Conservation (phyloP, 345 rosid species). For the Capsella bursapastoris region DNA sequence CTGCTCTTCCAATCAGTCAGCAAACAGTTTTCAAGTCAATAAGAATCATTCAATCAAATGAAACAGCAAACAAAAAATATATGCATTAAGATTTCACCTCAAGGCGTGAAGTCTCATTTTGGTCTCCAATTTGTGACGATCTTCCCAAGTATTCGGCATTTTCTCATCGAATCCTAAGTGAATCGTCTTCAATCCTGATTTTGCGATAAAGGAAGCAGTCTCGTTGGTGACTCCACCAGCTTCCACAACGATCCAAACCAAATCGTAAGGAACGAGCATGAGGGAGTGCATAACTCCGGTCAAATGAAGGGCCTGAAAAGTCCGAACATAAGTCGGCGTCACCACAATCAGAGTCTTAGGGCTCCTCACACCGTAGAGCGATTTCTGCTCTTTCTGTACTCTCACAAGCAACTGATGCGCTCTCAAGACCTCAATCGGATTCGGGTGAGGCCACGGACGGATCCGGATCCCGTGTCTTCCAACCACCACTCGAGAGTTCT, state of each 20-base stretch:
- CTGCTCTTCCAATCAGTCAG: conserved; percentile 53
- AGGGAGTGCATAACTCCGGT: conserved; percentile 96
- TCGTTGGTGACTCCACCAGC: conserved; percentile 84
- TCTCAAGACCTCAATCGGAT: conserved; percentile 86
- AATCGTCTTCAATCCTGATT: conserved; percentile 69
- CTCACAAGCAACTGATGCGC: conserved; percentile 86
- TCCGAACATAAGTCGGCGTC: conserved; percentile 95
- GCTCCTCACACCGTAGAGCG: conserved; percentile 71
- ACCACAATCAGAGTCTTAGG: conserved; percentile 75
- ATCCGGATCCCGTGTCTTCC: conserved; percentile 99
- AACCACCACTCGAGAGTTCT: conserved; percentile 72
- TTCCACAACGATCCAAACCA: conserved; percentile 97
- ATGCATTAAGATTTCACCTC: conserved; percentile 50
- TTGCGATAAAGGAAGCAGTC: conserved; percentile 73
- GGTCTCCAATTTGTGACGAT: conserved; percentile 67
- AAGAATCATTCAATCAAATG: conserved; percentile 6
- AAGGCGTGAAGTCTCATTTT: conserved; percentile 84
- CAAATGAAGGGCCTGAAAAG: conserved; percentile 92
- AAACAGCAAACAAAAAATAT: neutral
- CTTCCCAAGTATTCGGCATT: conserved; percentile 87
- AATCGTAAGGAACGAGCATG: conserved; percentile 86
- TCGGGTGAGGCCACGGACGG: conserved; percentile 99
- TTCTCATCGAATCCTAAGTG: conserved; percentile 65
- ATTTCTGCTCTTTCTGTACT: conserved; percentile 92
- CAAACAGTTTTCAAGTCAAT: conserved; percentile 12